Base-by-base conservation (phyloP, 371 early-diverging fungal genomes). In the Mortierella sp. region DNA sequence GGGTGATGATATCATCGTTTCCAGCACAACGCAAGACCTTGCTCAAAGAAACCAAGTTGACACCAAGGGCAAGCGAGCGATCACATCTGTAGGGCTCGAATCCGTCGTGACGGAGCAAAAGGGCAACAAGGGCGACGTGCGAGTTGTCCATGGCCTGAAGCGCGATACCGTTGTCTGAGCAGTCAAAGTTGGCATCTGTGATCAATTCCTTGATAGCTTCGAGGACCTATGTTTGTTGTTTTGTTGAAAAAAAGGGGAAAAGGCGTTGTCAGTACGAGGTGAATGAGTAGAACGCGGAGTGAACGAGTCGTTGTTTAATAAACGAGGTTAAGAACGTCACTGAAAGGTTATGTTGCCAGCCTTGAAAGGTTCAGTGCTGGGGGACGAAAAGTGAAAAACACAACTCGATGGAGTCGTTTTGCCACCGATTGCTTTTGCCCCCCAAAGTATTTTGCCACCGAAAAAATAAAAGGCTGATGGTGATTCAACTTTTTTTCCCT, bases 81-180 rank as follows among this genome's bases (percentile, higher is more conserved):
- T 99, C 98, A 89, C 97, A 98, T 78, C 99, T 95, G 92, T 96
- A 99, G 78, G 97, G 97, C 81, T 97, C 97, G 88, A 99, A 99
- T 24, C 97, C 98, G 71, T 96, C 95, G 54, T 95, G 89, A 75
- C 97, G 94, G 65, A 99, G 91, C 81, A 97, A 90, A 79, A 99
- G 93, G 44, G 98, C 92, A 13, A 98, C 98, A 74, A 99, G 93
- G 31, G 99, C 98, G 24, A 99, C 98, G 90, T 99, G 99, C 55
- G 98, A 95, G 92, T 95, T 97, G 91, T 99, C 99, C 99, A 99
- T 99, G 73, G 99, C 98, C 92, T 99, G 99, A n/a, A 99, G 93
- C 45, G 96, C 93, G 79, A 99, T 96, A 81, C 99, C 99, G 57
- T 95, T 91, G 81, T 98, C 98, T 72, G 93, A 96, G 90, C 98